Evolutionary conservation across 768 basidiomycete species (phyloP).

Genomic region (Amanita thiersii): DNA sequence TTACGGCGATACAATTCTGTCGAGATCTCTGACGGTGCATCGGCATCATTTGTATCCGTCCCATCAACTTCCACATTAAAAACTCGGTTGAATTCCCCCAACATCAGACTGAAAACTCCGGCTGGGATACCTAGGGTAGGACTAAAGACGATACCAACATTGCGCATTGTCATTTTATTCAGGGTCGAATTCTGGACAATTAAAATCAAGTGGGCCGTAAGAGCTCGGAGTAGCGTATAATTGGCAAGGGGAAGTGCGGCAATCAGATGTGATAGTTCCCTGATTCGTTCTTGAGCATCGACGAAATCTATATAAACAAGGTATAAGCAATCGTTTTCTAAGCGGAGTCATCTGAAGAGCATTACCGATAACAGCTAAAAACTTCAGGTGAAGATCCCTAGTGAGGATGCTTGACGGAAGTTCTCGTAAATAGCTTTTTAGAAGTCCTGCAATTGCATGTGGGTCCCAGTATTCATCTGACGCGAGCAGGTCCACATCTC

Average conservation of each 20-base stretch:
- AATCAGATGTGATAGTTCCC: conserved; percentile 80
- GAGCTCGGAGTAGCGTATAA: conserved; percentile 87
- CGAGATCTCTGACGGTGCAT: conserved; percentile 20
- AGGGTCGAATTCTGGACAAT: conserved; percentile 84
- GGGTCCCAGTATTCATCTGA: conserved; percentile 96
- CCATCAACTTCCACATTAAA: conserved; percentile 70
- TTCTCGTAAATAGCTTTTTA: conserved; percentile 92
- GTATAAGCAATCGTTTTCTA: conserved; percentile 9
- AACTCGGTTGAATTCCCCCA: conserved; percentile 87
- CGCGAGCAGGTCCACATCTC: conserved; percentile 86
- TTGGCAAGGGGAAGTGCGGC: conserved; percentile 84
- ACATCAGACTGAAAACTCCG: conserved; percentile 90
- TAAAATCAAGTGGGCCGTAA: conserved; percentile 91
- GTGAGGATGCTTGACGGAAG: conserved; percentile 90
- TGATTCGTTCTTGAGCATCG: conserved; percentile 81
- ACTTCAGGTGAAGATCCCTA: conserved; percentile 82
- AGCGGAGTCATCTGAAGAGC: conserved; percentile 11
- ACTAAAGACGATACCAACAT: conserved; percentile 97
- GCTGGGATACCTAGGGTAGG: conserved; percentile 98
- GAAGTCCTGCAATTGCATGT: conserved; percentile 91
- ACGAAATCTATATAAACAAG: conserved; percentile 62
- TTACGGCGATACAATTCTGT: conserved; percentile 57
- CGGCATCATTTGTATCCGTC: conserved; percentile 23
- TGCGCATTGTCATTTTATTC: conserved; percentile 99
- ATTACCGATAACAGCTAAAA: conserved; percentile 90